phyloP scores from a whole-genome alignment of 1,139 yeast genomes.

The Pichia sp. region DNA sequence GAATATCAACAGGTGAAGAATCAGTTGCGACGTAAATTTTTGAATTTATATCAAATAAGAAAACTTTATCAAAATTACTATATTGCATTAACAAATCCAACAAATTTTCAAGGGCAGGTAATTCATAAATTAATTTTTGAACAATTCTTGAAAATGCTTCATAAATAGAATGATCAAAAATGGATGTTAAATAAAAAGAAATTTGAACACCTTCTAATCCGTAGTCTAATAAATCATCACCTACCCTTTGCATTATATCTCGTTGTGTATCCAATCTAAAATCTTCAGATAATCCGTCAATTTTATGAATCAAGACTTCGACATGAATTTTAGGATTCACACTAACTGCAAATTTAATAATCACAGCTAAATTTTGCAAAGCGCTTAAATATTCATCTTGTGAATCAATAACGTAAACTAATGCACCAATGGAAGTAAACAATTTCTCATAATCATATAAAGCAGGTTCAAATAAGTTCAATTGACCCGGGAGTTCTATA shows the following conservation, averaged over 20 bases:
- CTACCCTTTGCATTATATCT: conserved; percentile 93
- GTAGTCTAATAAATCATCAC: conserved; percentile 83
- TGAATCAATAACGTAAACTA: conserved; percentile 88
- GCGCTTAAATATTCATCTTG: conserved; percentile 95
- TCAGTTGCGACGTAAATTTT: conserved; percentile 95
- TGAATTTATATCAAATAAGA: conserved; percentile 85
- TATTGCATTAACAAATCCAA: conserved; percentile 85
- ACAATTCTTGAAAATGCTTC: conserved; percentile 93
- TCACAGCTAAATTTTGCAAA: conserved; percentile 78
- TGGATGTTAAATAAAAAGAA: conserved; percentile 84
- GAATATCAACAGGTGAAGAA: conserved; percentile 91
- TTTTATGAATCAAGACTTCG: conserved; percentile 90
- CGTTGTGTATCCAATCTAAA: conserved; percentile 90
- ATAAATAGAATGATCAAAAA: conserved; percentile 91
- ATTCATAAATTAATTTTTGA: conserved; percentile 82
- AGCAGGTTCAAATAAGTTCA: conserved; percentile 77
- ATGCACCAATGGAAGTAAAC: conserved; percentile 83
- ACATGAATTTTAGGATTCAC: conserved; percentile 82
- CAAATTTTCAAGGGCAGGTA: conserved; percentile 83
- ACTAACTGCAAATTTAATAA: conserved; percentile 81
- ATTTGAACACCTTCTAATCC: conserved; percentile 91
- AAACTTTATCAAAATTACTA: conserved; percentile 86
- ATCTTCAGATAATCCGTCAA: conserved; percentile 92
- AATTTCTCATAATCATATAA: conserved; percentile 66
- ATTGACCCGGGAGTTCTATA: conserved; percentile 95